These are phyloP conservation scores for Carallia brachiata DNA, from an alignment of 345 rosid genomes.

Conservation along the genomic window DNA sequence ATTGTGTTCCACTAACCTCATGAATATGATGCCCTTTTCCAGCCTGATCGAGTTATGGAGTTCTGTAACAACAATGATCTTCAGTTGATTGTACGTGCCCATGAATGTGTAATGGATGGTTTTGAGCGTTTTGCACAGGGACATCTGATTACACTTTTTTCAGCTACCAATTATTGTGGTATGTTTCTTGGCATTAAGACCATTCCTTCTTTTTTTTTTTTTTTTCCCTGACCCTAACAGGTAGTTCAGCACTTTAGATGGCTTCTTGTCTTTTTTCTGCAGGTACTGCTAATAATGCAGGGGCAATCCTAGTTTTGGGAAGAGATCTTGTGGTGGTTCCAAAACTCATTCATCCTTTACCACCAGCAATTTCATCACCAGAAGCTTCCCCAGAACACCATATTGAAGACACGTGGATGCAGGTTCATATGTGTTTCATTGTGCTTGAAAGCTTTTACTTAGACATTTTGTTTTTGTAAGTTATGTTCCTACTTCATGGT, in stretches of 20 bases:
- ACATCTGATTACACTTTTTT: conserved; percentile 92
- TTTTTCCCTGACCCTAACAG: neutral
- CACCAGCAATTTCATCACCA: conserved; percentile 86
- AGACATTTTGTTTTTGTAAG: neutral
- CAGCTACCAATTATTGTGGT: conserved; percentile 98
- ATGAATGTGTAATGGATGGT: conserved; percentile 99
- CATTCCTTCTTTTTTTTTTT: neutral
- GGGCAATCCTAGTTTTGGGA: conserved; percentile 95
- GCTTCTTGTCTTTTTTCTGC: conserved; percentile 16
- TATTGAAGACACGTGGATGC: conserved; percentile 98
- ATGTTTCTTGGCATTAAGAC: conserved; percentile 14
- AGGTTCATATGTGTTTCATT: conserved; percentile 42
- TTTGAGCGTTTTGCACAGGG: conserved; percentile 98
- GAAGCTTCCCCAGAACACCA: conserved; percentile 84
- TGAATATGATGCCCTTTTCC: conserved; percentile 27
- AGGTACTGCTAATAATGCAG: conserved; percentile 99
- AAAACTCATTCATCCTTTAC: conserved; percentile 92
- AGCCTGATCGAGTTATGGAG: conserved; percentile 99
- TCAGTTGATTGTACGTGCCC: conserved; percentile 95
- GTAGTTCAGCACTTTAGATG: conserved; percentile 1
- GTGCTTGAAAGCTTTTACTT: neutral
- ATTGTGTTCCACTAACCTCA: conserved; percentile 17
- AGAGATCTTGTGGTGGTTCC: conserved; percentile 99
- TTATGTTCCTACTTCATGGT: neutral
- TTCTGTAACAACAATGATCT: conserved; percentile 98